Conservation (phyloP, 495 filamentous ascomycete genomes). For the Letharia lupina region DNA sequence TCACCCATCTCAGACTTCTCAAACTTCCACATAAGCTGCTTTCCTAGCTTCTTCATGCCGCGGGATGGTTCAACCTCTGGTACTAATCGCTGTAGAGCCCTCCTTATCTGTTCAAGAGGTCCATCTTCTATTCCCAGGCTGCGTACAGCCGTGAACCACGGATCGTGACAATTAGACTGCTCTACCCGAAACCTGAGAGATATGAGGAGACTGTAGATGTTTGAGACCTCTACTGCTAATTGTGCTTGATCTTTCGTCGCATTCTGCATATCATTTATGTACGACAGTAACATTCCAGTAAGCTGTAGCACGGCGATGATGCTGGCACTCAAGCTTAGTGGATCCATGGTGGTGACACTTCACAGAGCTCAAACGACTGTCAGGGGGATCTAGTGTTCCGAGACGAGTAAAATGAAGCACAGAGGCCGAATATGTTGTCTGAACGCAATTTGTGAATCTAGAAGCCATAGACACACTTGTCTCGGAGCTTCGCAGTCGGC, state of each 20-base stretch:
- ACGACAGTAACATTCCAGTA: constrained; percentile 20
- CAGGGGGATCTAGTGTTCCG: background rate
- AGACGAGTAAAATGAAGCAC: too few relatives aligned
- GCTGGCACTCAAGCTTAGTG: constrained; percentile 23
- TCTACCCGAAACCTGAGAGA: background rate
- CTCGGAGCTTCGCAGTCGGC: too few relatives aligned
- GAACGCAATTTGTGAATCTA: too few relatives aligned
- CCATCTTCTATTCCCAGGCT: constrained; percentile 4
- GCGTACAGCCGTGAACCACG: constrained; percentile 1
- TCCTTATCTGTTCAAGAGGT: background rate
- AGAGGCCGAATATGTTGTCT: too few relatives aligned
- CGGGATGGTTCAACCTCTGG: background rate
- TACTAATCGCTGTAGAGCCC: background rate
- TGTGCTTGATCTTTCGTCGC: background rate
- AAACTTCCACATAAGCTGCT: background rate
- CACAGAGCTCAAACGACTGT: background rate
- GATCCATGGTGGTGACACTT: constrained; percentile 5
- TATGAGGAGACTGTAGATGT: background rate
- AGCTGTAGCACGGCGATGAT: constrained; percentile 30
- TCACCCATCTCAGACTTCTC: background rate
- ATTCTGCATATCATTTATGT: background rate
- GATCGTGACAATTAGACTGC: background rate
- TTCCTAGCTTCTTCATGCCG: background rate
- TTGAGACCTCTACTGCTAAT: background rate
- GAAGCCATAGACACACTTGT: too few relatives aligned